phyloP scores from a whole-genome alignment of 805 yeast species.

The Lachancea nothofagi region DNA sequence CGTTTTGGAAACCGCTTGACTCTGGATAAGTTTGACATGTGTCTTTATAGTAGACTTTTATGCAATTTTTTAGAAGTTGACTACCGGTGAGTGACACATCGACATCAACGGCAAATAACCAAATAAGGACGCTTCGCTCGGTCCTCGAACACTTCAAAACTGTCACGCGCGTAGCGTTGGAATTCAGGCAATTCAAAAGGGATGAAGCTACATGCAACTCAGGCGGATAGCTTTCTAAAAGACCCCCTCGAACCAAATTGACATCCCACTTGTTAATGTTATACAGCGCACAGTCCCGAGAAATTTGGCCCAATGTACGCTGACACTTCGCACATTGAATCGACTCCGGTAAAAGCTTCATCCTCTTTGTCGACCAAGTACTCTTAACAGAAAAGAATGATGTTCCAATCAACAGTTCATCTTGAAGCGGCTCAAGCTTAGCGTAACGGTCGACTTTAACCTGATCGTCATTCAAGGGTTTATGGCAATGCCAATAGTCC shows the following conservation, averaged over 20 bases:
- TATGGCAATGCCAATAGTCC: conserved; percentile 98
- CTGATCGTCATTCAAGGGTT: conserved; percentile 42
- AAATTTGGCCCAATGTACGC: conserved; percentile 17
- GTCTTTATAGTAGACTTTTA: conserved; percentile 23
- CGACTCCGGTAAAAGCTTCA: background rate
- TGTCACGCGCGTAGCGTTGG: conserved; percentile 23
- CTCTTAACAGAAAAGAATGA: conserved; percentile 18
- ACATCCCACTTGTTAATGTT: conserved; percentile 28
- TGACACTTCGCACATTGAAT: conserved; percentile 20
- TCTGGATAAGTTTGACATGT: background rate
- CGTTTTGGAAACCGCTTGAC: conserved; percentile 11
- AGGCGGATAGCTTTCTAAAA: conserved; percentile 14
- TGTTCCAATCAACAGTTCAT: conserved; percentile 26
- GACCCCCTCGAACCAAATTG: conserved; percentile 7
- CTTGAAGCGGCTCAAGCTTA: conserved; percentile 21
- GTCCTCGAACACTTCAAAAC: conserved; percentile 13
- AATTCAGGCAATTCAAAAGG: conserved; percentile 18
- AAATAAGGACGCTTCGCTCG: conserved; percentile 13
- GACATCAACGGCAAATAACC: conserved; percentile 28
- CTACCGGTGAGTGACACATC: conserved; percentile 15
- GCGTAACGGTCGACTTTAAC: conserved; percentile 15
- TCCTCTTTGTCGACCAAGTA: conserved; percentile 13
- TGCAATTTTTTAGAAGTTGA: conserved; percentile 12
- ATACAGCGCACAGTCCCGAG: conserved; percentile 15
- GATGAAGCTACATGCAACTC: conserved; percentile 21